Conservation (phyloP, 768 basidiomycete genomes). For the Russula virescens region DNA sequence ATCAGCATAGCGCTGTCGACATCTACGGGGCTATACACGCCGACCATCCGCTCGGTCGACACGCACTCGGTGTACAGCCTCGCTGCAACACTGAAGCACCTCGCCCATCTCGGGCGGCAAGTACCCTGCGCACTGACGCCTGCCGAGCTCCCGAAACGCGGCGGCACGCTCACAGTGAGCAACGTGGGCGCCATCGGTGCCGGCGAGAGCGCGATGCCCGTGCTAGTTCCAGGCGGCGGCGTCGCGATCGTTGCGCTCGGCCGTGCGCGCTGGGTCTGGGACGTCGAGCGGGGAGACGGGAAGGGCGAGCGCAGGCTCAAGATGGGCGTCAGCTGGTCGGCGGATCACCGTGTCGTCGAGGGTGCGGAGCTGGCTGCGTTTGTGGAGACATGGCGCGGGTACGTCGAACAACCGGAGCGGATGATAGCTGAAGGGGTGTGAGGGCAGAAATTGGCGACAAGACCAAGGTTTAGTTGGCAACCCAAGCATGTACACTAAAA, state of each 20-base stretch:
- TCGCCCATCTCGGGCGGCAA: conserved; percentile 62
- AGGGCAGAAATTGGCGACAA: conserved; percentile 7
- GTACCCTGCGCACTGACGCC: conserved; percentile 58
- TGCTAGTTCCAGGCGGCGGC: conserved; percentile 77
- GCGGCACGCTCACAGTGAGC: conserved; percentile 74
- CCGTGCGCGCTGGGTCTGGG: conserved; percentile 71
- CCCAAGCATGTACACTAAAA: not conserved
- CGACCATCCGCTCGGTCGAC: conserved; percentile 56
- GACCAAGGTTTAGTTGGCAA: not conserved
- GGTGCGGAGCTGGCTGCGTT: conserved; percentile 87
- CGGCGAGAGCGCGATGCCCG: conserved; percentile 64
- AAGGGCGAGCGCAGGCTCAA: conserved; percentile 50
- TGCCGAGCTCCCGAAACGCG: conserved; percentile 65
- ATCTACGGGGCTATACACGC: conserved; percentile 78
- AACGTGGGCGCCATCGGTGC: conserved; percentile 79
- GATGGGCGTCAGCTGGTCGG: conserved; percentile 73
- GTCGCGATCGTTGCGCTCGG: conserved; percentile 83
- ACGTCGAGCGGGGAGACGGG: conserved; percentile 49
- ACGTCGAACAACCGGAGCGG: conserved; percentile 70
- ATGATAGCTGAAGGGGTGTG: conserved; percentile 49
- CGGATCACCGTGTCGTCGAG: conserved; percentile 83
- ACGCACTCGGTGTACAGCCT: conserved; percentile 52
- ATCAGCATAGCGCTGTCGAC: conserved; percentile 75
- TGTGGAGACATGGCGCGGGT: conserved; percentile 77
- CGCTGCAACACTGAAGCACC: conserved; percentile 52